Percentiles rank a stretch among this genome's conserved stretches.
Evolutionary conservation across 2,329 filamentous ascomycete genomes (phyloP).

Genomic region (Raffaelea deltoideospora): DNA sequence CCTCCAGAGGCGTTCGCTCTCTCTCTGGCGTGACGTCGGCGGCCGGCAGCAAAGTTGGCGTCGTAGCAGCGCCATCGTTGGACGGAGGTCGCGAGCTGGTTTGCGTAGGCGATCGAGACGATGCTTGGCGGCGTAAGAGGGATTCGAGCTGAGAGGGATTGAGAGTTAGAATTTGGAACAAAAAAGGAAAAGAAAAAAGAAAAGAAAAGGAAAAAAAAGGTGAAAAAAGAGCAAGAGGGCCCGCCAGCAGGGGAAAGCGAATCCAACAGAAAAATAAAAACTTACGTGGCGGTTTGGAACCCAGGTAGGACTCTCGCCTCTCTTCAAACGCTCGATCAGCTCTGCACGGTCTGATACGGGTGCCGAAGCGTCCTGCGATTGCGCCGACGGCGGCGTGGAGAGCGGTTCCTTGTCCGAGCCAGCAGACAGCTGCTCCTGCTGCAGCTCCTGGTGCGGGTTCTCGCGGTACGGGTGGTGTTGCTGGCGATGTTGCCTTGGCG

Average conservation of each 20-base stretch:
- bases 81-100: conserved; percentile 19
- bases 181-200: conserved; percentile 4
- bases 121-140: conserved; percentile 19
- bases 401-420: neutral
- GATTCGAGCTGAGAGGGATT: conserved; percentile 22
- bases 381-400: neutral
- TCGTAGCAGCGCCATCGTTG: conserved; percentile 14
- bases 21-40: conserved; percentile 34
- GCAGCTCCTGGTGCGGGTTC: neutral
- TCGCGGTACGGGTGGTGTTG: too few relatives aligned
- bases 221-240: neutral
- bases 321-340: conserved; percentile 74
- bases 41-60: conserved; percentile 24
- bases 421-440: neutral
- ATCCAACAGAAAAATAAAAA: neutral
- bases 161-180: neutral
- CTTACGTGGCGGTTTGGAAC: conserved; percentile 45
- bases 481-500: too few relatives aligned
- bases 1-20: conserved; percentile 12
- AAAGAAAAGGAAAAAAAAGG: conserved; percentile 2
- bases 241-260: neutral
- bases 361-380: conserved; percentile 9
- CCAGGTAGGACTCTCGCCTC: conserved; percentile 63
- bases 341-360: conserved; percentile 51
- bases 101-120: conserved; percentile 19